phyloP scores from a whole-genome alignment of 78 protist genomes.

The Dictyostelium brefeldianum region DNA sequence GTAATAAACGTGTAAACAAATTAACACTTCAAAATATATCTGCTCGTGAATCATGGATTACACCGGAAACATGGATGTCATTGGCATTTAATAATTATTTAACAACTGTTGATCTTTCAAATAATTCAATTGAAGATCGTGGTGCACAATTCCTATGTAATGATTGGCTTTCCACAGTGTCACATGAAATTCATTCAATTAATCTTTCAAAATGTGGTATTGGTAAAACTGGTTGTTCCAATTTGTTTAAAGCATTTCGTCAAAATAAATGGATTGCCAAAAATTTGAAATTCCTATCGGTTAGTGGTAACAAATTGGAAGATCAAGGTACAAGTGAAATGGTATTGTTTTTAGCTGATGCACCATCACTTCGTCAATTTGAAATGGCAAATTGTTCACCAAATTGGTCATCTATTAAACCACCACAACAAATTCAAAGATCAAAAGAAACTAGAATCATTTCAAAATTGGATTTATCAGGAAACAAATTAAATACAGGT shows the following conservation, averaged over 20 bases:
- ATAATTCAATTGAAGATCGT: constrained; percentile 80
- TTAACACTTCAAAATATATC: constrained; percentile 25
- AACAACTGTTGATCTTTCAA: constrained; percentile 43
- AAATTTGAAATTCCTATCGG: constrained; percentile 58
- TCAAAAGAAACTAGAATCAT: constrained; percentile 67
- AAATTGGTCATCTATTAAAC: constrained; percentile 49
- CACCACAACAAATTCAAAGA: constrained; percentile 18
- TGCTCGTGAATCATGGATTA: constrained; percentile 72
- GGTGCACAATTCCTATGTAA: constrained; percentile 50
- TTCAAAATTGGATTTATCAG: constrained; percentile 37
- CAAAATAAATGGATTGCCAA: constrained; percentile 70
- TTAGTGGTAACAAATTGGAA: constrained; percentile 54
- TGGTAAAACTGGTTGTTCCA: constrained; percentile 59
- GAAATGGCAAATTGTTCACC: constrained; percentile 44
- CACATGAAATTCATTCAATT: constrained; percentile 42
- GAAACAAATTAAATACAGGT: not conserved
- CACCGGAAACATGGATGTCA: constrained; percentile 82
- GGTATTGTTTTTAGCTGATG: constrained; percentile 61
- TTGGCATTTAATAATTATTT: constrained; percentile 64
- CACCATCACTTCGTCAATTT: constrained; percentile 37
- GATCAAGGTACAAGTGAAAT: constrained; percentile 24
- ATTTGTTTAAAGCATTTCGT: constrained; percentile 27
- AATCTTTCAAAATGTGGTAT: constrained; percentile 63
- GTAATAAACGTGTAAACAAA: constrained; percentile 22
- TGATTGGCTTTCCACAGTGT: constrained; percentile 58